A percentile compares a stretch with the other conserved stretches of the same genome.
Evolutionary conservation across 2,329 filamentous ascomycete genomes (phyloP).

Genomic region (Magnaporthiopsis poae): DNA sequence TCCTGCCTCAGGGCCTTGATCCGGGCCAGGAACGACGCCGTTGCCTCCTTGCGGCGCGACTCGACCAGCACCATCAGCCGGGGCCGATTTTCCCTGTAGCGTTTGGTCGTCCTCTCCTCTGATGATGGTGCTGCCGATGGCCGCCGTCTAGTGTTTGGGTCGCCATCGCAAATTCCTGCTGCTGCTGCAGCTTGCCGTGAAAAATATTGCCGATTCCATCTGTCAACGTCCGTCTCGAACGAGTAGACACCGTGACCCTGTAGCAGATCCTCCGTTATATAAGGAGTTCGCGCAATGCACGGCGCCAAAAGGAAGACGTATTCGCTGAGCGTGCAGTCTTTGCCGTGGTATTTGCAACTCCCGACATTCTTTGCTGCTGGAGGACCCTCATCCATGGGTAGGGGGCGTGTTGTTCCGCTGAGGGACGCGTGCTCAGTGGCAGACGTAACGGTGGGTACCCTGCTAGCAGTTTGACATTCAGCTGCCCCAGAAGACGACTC

Average conservation of each 20-base stretch:
- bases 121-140: no score
- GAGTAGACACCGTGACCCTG: conserved; percentile 30
- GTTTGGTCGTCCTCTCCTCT: no score
- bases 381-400: neutral
- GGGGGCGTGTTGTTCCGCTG: no score
- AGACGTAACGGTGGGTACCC: neutral
- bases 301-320: conserved; percentile 32
- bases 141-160: no score
- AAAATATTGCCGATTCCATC: conserved; percentile 20
- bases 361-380: neutral
- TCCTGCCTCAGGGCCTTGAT: conserved; percentile 14
- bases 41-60: conserved; percentile 18
- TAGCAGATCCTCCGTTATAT: conserved; percentile 30
- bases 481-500: no score
- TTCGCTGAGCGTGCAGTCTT: conserved; percentile 28
- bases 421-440: neutral
- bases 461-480: no score
- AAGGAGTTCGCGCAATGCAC: conserved; percentile 27
- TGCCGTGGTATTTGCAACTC: conserved; percentile 5
- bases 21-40: conserved; percentile 20
- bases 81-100: neutral
- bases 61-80: conserved; percentile 25
- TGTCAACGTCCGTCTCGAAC: conserved; percentile 24
- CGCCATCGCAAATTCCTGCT: neutral
- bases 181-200: neutral